These are phyloP conservation scores for Teunomyces gatunensis DNA, from an alignment of 805 yeast species.

Conservation along the genomic window DNA sequence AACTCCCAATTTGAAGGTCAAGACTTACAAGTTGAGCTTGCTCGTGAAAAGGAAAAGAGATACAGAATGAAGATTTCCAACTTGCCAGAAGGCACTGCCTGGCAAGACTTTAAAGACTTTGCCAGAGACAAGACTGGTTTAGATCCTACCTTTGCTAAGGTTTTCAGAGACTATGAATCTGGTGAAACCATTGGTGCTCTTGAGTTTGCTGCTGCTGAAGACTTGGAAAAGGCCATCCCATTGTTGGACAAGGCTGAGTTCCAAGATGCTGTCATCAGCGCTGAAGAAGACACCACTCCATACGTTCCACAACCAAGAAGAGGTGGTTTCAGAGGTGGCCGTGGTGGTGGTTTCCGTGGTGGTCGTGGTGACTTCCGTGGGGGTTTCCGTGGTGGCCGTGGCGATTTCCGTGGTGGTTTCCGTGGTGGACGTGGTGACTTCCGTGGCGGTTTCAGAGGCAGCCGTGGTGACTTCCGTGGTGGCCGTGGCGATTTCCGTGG, in stretches of 20 bases:
- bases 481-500: conserved; percentile 25
- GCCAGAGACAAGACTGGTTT: conserved; percentile 70
- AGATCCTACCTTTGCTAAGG: conserved; percentile 60
- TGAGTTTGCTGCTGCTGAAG: conserved; percentile 65
- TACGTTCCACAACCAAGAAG: conserved; percentile 51
- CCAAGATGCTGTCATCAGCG: conserved; percentile 66
- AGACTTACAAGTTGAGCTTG: conserved; percentile 50
- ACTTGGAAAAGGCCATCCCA: conserved; percentile 70
- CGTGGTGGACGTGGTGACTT: conserved; percentile 36
- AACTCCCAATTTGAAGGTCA: conserved; percentile 50
- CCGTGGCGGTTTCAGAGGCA: conserved; percentile 26
- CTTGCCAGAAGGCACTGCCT: conserved; percentile 73
- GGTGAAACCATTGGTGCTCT: conserved; percentile 48
- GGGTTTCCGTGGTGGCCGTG: conserved; percentile 32
- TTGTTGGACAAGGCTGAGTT: conserved; percentile 69
- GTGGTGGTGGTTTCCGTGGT: conserved; percentile 47
- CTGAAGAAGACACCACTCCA: conserved; percentile 75
- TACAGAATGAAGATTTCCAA: conserved; percentile 67
- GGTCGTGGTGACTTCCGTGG: conserved; percentile 37
- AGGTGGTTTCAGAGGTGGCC: conserved; percentile 35
- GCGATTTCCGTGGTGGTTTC: conserved; percentile 25
- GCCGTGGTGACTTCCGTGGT: conserved; percentile 44
- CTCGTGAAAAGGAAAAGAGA: conserved; percentile 53
- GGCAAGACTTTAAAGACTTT: conserved; percentile 90
- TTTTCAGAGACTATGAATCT: conserved; percentile 48